phyloP scores from a whole-genome alignment of 495 filamentous ascomycete species.

The Aspergillus sclerotiicarbonarius region DNA sequence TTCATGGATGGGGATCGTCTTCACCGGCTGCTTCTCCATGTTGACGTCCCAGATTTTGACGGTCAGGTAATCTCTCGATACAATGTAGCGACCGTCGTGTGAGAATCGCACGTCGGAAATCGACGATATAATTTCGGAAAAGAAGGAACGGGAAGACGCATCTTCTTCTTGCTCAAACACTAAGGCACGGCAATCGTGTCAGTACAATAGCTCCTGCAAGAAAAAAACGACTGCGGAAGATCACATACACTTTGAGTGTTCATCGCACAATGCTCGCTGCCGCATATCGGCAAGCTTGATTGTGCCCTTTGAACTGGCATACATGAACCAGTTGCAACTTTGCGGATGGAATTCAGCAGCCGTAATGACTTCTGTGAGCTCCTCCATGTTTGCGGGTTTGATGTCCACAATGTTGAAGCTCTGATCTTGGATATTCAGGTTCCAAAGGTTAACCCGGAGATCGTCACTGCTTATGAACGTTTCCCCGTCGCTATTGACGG shows the following conservation, averaged over 20 bases:
- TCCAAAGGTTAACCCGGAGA: slow-evolving; percentile 97
- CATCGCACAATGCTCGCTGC: slow-evolving; percentile 90
- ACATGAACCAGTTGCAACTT: slow-evolving; percentile 99
- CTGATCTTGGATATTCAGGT: slow-evolving; percentile 97
- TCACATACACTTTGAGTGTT: slow-evolving; percentile 86
- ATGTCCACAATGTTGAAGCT: slow-evolving; percentile 99
- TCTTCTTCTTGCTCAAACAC: slow-evolving; percentile 99
- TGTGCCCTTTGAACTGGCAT: slow-evolving; percentile 97
- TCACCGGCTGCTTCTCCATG: slow-evolving; percentile 95
- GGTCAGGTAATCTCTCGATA: slow-evolving; percentile 95
- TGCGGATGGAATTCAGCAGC: slow-evolving; percentile 96
- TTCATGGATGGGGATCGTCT: slow-evolving; percentile 98
- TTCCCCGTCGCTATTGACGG: slow-evolving; percentile 98
- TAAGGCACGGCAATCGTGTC: slow-evolving; percentile 33
- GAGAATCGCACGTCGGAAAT: slow-evolving; percentile 99
- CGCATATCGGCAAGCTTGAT: slow-evolving; percentile 99
- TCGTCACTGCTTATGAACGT: slow-evolving; percentile 99
- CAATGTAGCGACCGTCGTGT: slow-evolving; percentile 91
- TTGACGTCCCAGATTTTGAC: slow-evolving; percentile 99
- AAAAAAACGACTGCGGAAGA: not conserved
- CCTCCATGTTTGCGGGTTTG: slow-evolving; percentile 99
- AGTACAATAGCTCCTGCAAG: slow-evolving; percentile 8
- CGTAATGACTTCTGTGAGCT: slow-evolving; percentile 97
- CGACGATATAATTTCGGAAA: slow-evolving; percentile 98
- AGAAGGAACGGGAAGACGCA: slow-evolving; percentile 97